Evolutionary conservation across 345 rosid species (phyloP).

Genomic region (Linum lewisii): DNA sequence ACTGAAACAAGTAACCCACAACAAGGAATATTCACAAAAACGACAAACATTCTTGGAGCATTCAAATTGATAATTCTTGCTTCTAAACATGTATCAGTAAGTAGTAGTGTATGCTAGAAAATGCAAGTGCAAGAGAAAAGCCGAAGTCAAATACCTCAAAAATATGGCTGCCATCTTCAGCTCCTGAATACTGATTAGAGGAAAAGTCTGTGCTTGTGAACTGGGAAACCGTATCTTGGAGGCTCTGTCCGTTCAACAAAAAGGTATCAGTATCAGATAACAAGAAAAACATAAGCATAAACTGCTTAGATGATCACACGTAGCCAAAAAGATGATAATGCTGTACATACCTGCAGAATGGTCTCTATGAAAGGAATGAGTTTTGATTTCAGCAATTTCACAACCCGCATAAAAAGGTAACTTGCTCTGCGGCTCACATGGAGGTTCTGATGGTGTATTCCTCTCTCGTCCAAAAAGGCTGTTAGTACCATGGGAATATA

Average conservation of each 20-base stretch:
- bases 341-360: slow-evolving; percentile 59
- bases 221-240: slow-evolving; percentile 66
- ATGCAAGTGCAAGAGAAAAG: neutral
- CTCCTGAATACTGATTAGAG: slow-evolving; percentile 41
- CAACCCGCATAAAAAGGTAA: slow-evolving; percentile 87
- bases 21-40: too few species aligned
- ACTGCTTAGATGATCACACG: neutral
- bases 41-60: neutral
- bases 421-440: slow-evolving; percentile 82
- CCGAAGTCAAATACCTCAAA: slow-evolving; percentile 54
- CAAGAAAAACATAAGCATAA: slow-evolving; percentile 6
- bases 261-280: slow-evolving; percentile 6
- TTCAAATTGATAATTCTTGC: neutral
- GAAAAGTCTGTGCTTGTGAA: slow-evolving; percentile 46
- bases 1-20: slow-evolving; percentile 2
- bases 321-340: slow-evolving; percentile 1
- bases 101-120: neutral
- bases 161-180: slow-evolving; percentile 84
- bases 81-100: neutral
- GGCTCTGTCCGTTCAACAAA: slow-evolving; percentile 38
- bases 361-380: slow-evolving; percentile 82
- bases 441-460: slow-evolving; percentile 73
- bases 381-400: slow-evolving; percentile 69
- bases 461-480: slow-evolving; percentile 94
- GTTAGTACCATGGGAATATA: slow-evolving; percentile 60